A percentile compares a stretch with the other conserved stretches of the same genome.
Evolutionary conservation across 1,139 yeast species (phyloP).

Genomic region (Hemisphaericaspora subhashii): DNA sequence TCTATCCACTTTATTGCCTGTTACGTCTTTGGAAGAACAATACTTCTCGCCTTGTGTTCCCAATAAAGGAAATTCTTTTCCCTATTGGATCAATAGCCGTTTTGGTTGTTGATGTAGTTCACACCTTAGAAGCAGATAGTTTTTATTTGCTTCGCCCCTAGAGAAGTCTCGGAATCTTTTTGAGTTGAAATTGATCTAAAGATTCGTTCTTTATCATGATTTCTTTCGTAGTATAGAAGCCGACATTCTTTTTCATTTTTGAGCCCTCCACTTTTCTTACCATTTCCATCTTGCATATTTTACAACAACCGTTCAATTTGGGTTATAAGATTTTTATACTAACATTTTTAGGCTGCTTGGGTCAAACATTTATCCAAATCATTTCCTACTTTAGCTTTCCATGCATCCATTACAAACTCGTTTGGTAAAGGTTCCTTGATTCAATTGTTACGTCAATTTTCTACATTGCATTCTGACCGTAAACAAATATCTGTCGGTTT

Average conservation of each 20-base stretch:
- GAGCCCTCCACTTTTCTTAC: slow-evolving; percentile 1
- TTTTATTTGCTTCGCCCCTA: slow-evolving; percentile 36
- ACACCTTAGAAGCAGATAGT: slow-evolving; percentile 39
- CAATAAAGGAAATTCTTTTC: slow-evolving; percentile 21
- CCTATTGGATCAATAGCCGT: slow-evolving; percentile 23
- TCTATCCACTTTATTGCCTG: slow-evolving; percentile 15
- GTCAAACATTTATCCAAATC: slow-evolving; percentile 90
- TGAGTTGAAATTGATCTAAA: slow-evolving; percentile 60
- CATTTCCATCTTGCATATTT: slow-evolving; percentile 42
- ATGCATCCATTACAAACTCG: slow-evolving; percentile 95
- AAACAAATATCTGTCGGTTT: slow-evolving; percentile 96
- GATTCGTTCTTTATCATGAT: slow-evolving; percentile 23
- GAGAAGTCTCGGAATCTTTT: slow-evolving; percentile 50
- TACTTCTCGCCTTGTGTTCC: slow-evolving; percentile 30
- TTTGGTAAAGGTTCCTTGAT: slow-evolving; percentile 97
- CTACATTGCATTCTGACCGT: slow-evolving; percentile 86
- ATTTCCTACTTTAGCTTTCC: slow-evolving; percentile 95
- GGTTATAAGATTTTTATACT: slow-evolving; percentile 32
- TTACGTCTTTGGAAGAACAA: slow-evolving; percentile 20
- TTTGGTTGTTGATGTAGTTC: slow-evolving; percentile 49
- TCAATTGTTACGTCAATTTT: slow-evolving; percentile 89
- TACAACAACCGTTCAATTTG: slow-evolving; percentile 1
- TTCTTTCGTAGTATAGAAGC: slow-evolving; percentile 73
- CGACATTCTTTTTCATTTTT: slow-evolving; percentile 41
- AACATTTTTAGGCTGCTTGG: slow-evolving; percentile 90